Evolutionary conservation across 2,329 filamentous ascomycete species (phyloP), one percentile per base, ranked within the genome.

Genomic region (Aureobasidium subglaciale): DNA sequence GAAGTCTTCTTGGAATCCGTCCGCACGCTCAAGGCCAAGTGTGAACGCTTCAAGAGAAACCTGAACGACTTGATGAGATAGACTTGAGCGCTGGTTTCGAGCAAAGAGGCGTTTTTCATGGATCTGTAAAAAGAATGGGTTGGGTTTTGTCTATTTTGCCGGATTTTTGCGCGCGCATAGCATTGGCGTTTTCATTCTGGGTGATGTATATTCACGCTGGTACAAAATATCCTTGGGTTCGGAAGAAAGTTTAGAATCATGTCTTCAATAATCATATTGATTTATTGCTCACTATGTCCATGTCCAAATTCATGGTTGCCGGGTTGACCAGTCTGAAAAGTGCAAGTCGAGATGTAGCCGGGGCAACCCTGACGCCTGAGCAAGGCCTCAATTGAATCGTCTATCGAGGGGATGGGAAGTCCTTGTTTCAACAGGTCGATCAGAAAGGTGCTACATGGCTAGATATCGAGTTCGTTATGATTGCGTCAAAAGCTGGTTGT

Each of bases 1-100:
- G 85, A 90, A 72, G 78, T 99, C 61, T 97, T 99, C 76, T 73
- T 99, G 56, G 90, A 97, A 73, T 85, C 89, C 25, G 81, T 99
- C 49, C 87, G 86, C 73, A 77, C 90, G 63, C 74, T 99, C 60
- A 96, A 91, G 76, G 78, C 82, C 64, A 97, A 97, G 78, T 93
- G 88, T 63, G 75, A 83, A 67, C 79, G 80, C 64, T 78, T 92
- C 60, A 85, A 87, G 77, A 77, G 83, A 66, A 85, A 88, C 66
- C 77, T 92, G 65, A 74, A 80, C 22, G 70, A 71, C 22, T 53
- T 71, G 43, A 58, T 58, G 55, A 57, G 49, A 20, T 62, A 57
- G 52, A n/a, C 18, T 25, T 30, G 34, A 20, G 29, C 9, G 16
- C 15, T 34, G 11, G 27, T 25, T 27, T 41, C 10, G 41, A 48